phyloP scores from a whole-genome alignment of 441 rosid species.

The Macaranga tanarius region DNA sequence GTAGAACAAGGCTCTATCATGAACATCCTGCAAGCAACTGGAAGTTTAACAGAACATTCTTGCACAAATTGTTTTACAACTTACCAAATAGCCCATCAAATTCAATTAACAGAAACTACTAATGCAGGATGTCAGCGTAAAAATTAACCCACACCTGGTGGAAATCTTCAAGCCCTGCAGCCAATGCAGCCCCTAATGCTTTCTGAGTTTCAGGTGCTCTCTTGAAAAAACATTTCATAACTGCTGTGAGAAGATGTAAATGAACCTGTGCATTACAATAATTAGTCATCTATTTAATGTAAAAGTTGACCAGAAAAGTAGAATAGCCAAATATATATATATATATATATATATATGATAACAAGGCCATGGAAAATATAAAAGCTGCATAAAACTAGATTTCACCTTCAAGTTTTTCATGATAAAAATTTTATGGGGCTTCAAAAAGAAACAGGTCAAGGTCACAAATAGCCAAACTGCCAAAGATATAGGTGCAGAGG shows the following conservation, averaged over 20 bases:
- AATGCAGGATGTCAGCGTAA: neutral
- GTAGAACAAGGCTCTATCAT: conserved; percentile 96
- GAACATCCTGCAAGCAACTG: conserved; percentile 78
- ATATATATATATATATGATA: too few species aligned
- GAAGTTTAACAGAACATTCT: conserved; percentile 25
- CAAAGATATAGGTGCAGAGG: neutral
- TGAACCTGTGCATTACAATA: conserved; percentile 64
- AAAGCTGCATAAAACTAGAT: conserved; percentile 2
- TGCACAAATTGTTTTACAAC: conserved; percentile 9
- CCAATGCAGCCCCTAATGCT: conserved; percentile 83
- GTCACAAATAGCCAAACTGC: neutral
- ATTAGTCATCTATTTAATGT: conserved; percentile 22
- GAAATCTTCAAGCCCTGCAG: conserved; percentile 89
- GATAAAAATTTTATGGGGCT: neutral
- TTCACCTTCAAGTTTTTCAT: neutral
- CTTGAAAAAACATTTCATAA: conserved; percentile 93
- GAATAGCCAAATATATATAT: neutral
- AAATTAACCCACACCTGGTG: conserved; percentile 63
- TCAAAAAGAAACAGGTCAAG: neutral
- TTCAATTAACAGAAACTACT: neutral
- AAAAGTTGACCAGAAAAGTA: neutral
- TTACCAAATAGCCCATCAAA: neutral
- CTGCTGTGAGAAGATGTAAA: conserved; percentile 90
- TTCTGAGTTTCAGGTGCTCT: conserved; percentile 95
- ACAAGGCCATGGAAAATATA: neutral